Evolutionary conservation across 2,329 filamentous ascomycete genomes (phyloP), one percentile per base, ranked within the genome.

Genomic region (Trichoderma endophyticum): DNA sequence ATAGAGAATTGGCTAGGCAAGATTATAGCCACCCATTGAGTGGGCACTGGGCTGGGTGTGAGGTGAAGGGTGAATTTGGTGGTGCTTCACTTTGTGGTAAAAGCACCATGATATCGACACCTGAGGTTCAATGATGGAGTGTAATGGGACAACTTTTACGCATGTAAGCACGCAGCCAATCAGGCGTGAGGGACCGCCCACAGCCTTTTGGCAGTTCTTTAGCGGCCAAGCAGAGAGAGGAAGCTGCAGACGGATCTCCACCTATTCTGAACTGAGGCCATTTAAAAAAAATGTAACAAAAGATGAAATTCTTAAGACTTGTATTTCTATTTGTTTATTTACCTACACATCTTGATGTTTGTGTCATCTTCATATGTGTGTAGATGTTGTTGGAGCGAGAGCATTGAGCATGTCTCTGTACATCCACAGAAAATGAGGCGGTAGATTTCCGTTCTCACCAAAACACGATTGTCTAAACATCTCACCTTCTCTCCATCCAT

Each of bases 81-180:
- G 39, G 1, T 67, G 21, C 4, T 62, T 36, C 18, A 34, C 3
- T 43, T 0, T 18, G 39, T 70, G 36, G 18, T 51, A 6, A 43
- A 62, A 34, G 30, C 26, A 21, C 3, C 63, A 36, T 54, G 39
- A 56, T 56, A 69, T 70, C 57, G 57, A 70, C 32, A 36, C 39
- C 30, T 67, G 12, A 28, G 66, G 36, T 54, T 39, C 30, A 14
- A n/a, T 30, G 36, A 9, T 69, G 54, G 51, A 26, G 14, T 48
- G 26, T 9, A 54, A 48, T 67, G 64, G 48, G 63, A 11, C 36
- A 69, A 21, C 63, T 65, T 65, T 67, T 43, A 34, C 57, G 57
- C 57, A 60, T 21, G 21, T 34, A 28, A 61, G 7, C 24, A 26
- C 28, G 5, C n/a, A 66, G 26, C 70, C 70, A 71, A 71, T 71